Evolutionary conservation across 2,329 filamentous ascomycete genomes (phyloP).

Genomic region (Aspergillus neotritici): DNA sequence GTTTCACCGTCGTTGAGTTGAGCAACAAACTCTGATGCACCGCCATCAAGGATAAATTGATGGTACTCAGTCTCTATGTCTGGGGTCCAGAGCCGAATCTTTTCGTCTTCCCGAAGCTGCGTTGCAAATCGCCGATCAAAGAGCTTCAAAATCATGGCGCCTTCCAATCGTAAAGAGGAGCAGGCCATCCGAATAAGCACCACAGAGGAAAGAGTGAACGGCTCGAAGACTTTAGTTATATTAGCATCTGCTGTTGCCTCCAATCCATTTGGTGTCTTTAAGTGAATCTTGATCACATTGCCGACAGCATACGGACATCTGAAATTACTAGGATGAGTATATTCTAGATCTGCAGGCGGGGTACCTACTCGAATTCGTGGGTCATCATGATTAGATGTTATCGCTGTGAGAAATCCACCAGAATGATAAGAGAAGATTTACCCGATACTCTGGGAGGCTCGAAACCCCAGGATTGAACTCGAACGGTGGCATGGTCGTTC

Average conservation of each 20-base stretch:
- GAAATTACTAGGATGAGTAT: too few species aligned
- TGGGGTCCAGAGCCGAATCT: constrained; percentile 9
- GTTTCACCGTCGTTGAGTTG: constrained; percentile 1
- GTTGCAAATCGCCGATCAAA: constrained; percentile 17
- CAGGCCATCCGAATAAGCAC: constrained; percentile 10
- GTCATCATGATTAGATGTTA: too few species aligned
- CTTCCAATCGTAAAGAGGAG: constrained; percentile 3
- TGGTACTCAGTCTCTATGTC: constrained; percentile 12
- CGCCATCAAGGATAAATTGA: constrained; percentile 11
- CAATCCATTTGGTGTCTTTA: background rate
- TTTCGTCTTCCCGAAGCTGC: constrained; percentile 7
- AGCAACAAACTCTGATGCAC: constrained; percentile 6
- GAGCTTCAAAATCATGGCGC: constrained; percentile 14
- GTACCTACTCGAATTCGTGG: too few species aligned
- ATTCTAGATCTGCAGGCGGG: too few species aligned
- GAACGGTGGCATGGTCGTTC: too few species aligned
- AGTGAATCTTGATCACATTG: background rate
- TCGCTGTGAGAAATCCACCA: too few species aligned
- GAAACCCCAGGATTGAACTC: too few species aligned
- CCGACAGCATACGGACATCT: constrained; percentile 9
- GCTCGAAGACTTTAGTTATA: constrained; percentile 13
- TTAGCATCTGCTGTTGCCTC: background rate
- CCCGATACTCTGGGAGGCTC: too few species aligned
- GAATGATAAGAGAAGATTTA: too few species aligned
- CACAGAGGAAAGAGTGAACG: constrained; percentile 13